phyloP scores from a whole-genome alignment of 176 grass and related monocot genomes.

The Aegilops speltoides region DNA sequence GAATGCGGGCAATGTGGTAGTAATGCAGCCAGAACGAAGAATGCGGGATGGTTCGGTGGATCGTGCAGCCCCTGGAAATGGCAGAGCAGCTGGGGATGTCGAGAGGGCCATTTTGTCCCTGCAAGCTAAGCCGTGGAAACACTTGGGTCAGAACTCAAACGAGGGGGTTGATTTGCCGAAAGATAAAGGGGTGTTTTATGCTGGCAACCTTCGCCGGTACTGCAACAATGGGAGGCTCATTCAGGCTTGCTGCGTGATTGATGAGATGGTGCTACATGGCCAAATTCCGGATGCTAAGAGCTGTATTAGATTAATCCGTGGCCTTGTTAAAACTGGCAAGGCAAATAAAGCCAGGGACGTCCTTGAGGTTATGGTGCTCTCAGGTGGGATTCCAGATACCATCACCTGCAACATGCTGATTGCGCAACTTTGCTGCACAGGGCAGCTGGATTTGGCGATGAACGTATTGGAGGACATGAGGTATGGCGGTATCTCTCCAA shows the following conservation, averaged over 20 bases:
- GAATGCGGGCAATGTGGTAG: conserved; percentile 13
- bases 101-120: conserved; percentile 1
- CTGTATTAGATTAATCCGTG: conserved; percentile 59
- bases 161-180: conserved; percentile 31
- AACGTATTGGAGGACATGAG: conserved; percentile 52
- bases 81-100: background rate
- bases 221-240: conserved; percentile 62
- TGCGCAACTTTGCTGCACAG: conserved; percentile 43
- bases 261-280: conserved; percentile 65
- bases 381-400: conserved; percentile 62
- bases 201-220: conserved; percentile 42
- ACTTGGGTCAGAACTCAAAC: conserved; percentile 4
- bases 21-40: background rate
- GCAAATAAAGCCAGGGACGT: conserved; percentile 48
- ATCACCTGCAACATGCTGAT: conserved; percentile 82
- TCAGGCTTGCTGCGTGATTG: conserved; percentile 54
- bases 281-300: conserved; percentile 57
- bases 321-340: conserved; percentile 56
- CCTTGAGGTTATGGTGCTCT: conserved; percentile 63
- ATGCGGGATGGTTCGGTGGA: background rate
- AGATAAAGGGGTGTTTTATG: conserved; percentile 42
- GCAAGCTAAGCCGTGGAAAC: conserved; percentile 8
- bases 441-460: conserved; percentile 51
- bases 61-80: background rate
- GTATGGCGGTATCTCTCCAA: conserved; percentile 51